Evolutionary conservation across 805 yeast genomes (phyloP), one percentile per base, ranked within the genome.

Genomic region (Candida anglica): DNA sequence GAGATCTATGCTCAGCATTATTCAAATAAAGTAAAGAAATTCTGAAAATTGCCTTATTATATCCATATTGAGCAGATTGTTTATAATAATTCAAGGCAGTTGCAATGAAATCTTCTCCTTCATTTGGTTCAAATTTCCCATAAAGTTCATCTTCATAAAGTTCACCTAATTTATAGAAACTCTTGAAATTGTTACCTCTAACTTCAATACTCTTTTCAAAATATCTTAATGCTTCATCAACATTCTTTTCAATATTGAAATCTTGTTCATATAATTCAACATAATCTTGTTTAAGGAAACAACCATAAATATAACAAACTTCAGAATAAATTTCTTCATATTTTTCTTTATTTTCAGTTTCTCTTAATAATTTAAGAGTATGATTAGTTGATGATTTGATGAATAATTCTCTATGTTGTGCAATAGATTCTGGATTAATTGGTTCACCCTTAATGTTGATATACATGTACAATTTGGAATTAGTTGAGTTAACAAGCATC

Each of bases 11-110:
- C 8, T 47, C 42, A 5, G 69, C 58, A 5, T 54, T 61, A 30
- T 60, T 51, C 39, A 66, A 51, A 33, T 56, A 60, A 26, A 66
- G 43, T 41, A 65, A 40, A 1, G 70, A 63, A 34, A 67, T 53
- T 38, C 62, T 60, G 44, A 56, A 66, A 35, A 66, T 67, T n/a
- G 71, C 71, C 27, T 60, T 49, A 40, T 65, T 64, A 46, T 66
- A 66, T n/a, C 73, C 72, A 33, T 58, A 44, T 40, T 56, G 56
- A 7, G 72, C 71, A 3, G 69, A 52, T 26, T 54, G 50, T 32
- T 52, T 64, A 45, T 62, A 66, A 32, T 52, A 49, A 15, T 41
- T 44, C 26, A 67, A 42, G 2, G 70, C 70, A 24, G 43, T 40
- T 16, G 57, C 60, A 33, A 62, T 58, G 27, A 49, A 40, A 20